Percentiles rank a stretch among this genome's conserved stretches.
Conservation (phyloP, 2,329 filamentous ascomycete species). For the Diaporthe capsici region DNA sequence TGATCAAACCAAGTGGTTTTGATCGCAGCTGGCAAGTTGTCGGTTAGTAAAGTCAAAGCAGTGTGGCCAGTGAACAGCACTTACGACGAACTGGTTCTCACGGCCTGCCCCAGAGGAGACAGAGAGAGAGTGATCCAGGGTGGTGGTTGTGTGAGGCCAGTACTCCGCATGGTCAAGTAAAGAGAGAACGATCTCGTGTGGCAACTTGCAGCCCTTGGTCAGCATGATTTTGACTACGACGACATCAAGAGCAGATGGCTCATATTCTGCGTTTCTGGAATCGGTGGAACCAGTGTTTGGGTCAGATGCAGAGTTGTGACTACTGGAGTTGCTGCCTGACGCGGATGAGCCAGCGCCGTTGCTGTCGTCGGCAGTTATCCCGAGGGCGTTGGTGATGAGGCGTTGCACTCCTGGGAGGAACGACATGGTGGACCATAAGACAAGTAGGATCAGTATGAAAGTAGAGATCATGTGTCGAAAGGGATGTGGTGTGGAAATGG, state of each 20-base stretch:
- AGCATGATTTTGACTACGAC: constrained; percentile 64
- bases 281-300: background rate
- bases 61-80: constrained; percentile 36
- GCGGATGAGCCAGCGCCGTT: background rate
- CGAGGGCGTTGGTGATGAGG: constrained; percentile 8
- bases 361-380: background rate
- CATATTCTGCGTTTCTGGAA: constrained; percentile 31
- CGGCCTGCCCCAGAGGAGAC: background rate
- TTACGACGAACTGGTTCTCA: constrained; percentile 60
- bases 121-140: constrained; percentile 44
- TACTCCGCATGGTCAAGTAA: constrained; percentile 74
- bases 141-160: constrained; percentile 66
- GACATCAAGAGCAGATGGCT: constrained; percentile 64
- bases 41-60: constrained; percentile 32
- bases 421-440: constrained; percentile 36
- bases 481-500: background rate
- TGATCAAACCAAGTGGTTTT: constrained; percentile 56
- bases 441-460: constrained; percentile 17
- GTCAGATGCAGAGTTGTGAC: background rate
- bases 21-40: constrained; percentile 54
- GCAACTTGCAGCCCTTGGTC: constrained; percentile 59
- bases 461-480: constrained; percentile 9
- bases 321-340: background rate
- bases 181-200: constrained; percentile 67
- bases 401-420: constrained; percentile 19